Conservation (phyloP, 768 basidiomycete genomes). For the Sarcodon aspratus region DNA sequence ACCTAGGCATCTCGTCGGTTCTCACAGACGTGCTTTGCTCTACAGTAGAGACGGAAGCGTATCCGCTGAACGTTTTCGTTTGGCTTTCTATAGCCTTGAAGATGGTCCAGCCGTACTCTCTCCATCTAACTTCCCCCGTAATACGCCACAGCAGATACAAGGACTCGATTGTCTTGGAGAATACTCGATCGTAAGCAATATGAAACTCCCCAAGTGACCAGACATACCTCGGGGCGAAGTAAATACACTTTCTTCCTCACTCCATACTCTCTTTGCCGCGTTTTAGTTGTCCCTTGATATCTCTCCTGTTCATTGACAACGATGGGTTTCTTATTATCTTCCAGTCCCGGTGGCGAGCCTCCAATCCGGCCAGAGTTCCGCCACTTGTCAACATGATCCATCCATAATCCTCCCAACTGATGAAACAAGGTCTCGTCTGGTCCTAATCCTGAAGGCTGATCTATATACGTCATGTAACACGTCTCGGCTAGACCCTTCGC, state of each 20-base stretch:
- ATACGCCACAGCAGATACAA: conserved; percentile 61
- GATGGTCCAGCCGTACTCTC: conserved; percentile 59
- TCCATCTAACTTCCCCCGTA: conserved; percentile 59
- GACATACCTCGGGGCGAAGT: conserved; percentile 58
- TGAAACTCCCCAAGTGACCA: too few species aligned
- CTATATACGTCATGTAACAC: conserved; percentile 63
- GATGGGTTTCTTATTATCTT: conserved; percentile 24
- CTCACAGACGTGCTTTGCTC: conserved; percentile 25
- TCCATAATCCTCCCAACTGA: conserved; percentile 25
- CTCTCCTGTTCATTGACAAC: conserved; percentile 14
- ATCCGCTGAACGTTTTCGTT: conserved; percentile 49
- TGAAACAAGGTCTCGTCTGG: conserved; percentile 39
- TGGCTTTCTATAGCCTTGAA: conserved; percentile 56
- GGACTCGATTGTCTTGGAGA: conserved; percentile 54
- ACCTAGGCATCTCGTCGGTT: conserved; percentile 69
- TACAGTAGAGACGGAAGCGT: conserved; percentile 44
- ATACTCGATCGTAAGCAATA: too few species aligned
- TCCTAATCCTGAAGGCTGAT: conserved; percentile 56
- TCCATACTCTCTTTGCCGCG: conserved; percentile 36
- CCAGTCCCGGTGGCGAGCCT: conserved; percentile 35
- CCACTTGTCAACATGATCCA: conserved; percentile 40
- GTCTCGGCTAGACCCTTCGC: conserved; percentile 65
- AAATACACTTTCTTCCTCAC: conserved; percentile 37
- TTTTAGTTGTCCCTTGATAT: conserved; percentile 11
- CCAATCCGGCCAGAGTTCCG: conserved; percentile 30